Evolutionary conservation across 495 filamentous ascomycete genomes (phyloP).

Genomic region (Acidomyces sp.): DNA sequence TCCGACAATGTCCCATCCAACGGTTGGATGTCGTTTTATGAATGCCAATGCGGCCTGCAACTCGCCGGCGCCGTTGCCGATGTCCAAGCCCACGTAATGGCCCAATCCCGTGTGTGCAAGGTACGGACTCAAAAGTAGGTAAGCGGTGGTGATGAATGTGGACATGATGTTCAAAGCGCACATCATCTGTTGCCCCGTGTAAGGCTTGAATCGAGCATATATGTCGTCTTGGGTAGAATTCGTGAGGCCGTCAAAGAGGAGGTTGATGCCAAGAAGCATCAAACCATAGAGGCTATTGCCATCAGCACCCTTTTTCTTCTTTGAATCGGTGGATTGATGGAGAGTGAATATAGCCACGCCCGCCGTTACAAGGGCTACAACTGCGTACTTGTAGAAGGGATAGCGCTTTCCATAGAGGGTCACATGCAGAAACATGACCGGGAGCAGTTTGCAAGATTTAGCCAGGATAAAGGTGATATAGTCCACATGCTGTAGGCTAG

Average conservation of each 20-base stretch:
- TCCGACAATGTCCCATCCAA: slow-evolving; percentile 70
- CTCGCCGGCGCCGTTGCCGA: slow-evolving; percentile 51
- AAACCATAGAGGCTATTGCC: slow-evolving; percentile 62
- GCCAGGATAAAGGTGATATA: slow-evolving; percentile 98
- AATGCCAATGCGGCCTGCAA: slow-evolving; percentile 67
- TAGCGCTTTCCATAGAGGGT: slow-evolving; percentile 82
- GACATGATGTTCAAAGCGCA: slow-evolving; percentile 86
- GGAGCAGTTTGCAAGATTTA: slow-evolving; percentile 93
- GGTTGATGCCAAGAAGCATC: slow-evolving; percentile 73
- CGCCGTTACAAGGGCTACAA: slow-evolving; percentile 76
- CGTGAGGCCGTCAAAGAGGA: slow-evolving; percentile 89
- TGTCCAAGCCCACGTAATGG: slow-evolving; percentile 52
- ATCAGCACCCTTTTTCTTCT: slow-evolving; percentile 44
- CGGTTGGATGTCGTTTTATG: slow-evolving; percentile 59
- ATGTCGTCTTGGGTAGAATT: slow-evolving; percentile 96
- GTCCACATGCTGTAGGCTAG: slow-evolving; percentile 84
- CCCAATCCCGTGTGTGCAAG: slow-evolving; percentile 52
- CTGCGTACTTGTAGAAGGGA: slow-evolving; percentile 91
- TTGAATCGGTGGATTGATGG: slow-evolving; percentile 53
- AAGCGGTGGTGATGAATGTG: slow-evolving; percentile 57
- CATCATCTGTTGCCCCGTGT: slow-evolving; percentile 97
- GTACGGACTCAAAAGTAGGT: slow-evolving; percentile 67
- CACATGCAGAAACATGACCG: slow-evolving; percentile 92
- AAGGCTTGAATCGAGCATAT: slow-evolving; percentile 62
- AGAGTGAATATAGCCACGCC: slow-evolving; percentile 94